Evolutionary conservation across 805 yeast species (phyloP).

Genomic region (Jamesozyma piceae): DNA sequence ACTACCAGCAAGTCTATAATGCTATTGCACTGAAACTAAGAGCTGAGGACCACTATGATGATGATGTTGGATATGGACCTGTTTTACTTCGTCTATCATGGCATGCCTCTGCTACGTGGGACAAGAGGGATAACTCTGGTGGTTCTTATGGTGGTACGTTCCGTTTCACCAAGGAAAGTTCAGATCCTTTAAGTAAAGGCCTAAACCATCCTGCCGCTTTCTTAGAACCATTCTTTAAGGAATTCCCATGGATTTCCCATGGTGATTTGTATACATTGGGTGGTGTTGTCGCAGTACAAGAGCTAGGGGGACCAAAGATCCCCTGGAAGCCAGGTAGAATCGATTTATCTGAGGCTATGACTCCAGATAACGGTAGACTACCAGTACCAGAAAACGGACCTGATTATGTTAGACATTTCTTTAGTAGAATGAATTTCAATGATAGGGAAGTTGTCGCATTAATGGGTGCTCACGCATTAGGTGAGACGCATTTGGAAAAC

Average conservation of each 20-base stretch:
- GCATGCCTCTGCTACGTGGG: conserved; percentile 79
- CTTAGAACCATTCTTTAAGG: conserved; percentile 43
- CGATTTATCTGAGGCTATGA: conserved; percentile 41
- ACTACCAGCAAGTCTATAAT: conserved; percentile 58
- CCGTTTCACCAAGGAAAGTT: conserved; percentile 41
- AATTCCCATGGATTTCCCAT: conserved; percentile 60
- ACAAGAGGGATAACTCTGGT: conserved; percentile 43
- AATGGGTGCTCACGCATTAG: conserved; percentile 71
- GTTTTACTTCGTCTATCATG: conserved; percentile 74
- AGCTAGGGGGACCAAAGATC: conserved; percentile 66
- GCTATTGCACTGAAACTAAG: conserved; percentile 57
- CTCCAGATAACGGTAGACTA: conserved; percentile 59
- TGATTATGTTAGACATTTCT: conserved; percentile 55
- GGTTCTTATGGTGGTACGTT: conserved; percentile 68
- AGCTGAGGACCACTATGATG: conserved; percentile 51
- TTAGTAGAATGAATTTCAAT: conserved; percentile 54
- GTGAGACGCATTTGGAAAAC: conserved; percentile 59
- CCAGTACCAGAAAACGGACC: conserved; percentile 65
- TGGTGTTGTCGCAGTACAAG: conserved; percentile 71
- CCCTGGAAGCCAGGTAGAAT: conserved; percentile 77
- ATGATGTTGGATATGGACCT: conserved; percentile 65
- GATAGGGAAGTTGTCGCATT: conserved; percentile 67
- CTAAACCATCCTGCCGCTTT: conserved; percentile 47
- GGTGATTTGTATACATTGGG: conserved; percentile 76
- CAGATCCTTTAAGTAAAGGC: conserved; percentile 55